These are phyloP conservation scores for Hemileccinum rubropunctum DNA, from an alignment of 768 basidiomycete species.

Conservation along the genomic window DNA sequence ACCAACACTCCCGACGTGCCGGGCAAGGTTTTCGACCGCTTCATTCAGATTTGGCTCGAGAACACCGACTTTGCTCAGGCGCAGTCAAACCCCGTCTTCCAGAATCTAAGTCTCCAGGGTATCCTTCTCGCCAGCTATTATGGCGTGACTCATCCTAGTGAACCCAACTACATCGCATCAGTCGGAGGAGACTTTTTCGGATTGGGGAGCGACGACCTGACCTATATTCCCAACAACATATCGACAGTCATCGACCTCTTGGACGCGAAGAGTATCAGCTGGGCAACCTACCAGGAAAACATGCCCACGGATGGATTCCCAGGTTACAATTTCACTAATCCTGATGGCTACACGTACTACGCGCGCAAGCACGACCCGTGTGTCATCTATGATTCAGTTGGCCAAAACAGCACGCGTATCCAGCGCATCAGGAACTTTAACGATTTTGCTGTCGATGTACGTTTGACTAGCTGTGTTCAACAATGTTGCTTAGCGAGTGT, in stretches of 20 bases:
- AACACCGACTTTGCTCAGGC: conserved; percentile 52
- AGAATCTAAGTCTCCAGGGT: conserved; percentile 46
- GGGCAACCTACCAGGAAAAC: conserved; percentile 62
- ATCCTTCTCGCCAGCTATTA: conserved; percentile 46
- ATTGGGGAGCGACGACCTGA: conserved; percentile 38
- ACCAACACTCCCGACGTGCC: conserved; percentile 35
- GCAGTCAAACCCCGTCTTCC: conserved; percentile 27
- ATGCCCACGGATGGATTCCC: conserved; percentile 50
- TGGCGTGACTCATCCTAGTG: conserved; percentile 54
- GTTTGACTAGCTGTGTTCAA: neutral
- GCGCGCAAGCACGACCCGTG: conserved; percentile 57
- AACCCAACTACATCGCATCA: conserved; percentile 55
- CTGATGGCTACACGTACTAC: conserved; percentile 46
- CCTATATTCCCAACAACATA: conserved; percentile 41
- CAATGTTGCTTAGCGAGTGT: neutral
- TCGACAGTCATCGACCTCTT: conserved; percentile 60
- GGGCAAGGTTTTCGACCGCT: conserved; percentile 45
- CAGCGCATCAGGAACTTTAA: conserved; percentile 57
- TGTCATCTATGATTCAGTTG: conserved; percentile 51
- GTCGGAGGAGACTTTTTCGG: conserved; percentile 56
- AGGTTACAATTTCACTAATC: conserved; percentile 36
- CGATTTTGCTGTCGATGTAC: conserved; percentile 54
- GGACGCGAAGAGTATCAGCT: conserved; percentile 53
- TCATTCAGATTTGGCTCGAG: conserved; percentile 61
- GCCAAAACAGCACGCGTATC: conserved; percentile 39